phyloP scores from a whole-genome alignment of 352 stramenopile genomes.

The Phytophthora lateralis region DNA sequence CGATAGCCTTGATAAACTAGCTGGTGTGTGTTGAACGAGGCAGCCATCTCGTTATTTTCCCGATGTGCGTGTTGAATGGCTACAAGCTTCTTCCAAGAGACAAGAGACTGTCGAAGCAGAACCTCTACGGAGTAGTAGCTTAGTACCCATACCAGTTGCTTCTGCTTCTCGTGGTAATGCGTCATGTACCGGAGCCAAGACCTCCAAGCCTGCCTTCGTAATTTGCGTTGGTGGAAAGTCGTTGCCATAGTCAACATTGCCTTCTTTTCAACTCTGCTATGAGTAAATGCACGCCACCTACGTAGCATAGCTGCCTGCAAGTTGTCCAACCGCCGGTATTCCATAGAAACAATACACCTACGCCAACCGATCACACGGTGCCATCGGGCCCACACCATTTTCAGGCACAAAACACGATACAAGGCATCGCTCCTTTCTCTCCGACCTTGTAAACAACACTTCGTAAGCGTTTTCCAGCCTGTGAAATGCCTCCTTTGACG shows the following conservation, averaged over 20 bases:
- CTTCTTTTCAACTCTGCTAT: slow-evolving; percentile 11
- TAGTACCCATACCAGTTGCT: slow-evolving; percentile 31
- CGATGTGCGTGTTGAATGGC: not conserved
- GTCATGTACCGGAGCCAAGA: slow-evolving; percentile 28
- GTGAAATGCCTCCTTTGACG: slow-evolving; percentile 14
- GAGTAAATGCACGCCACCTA: slow-evolving; percentile 14
- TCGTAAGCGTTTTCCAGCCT: slow-evolving; percentile 20
- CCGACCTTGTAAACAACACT: slow-evolving; percentile 3
- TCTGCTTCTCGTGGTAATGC: slow-evolving; percentile 27
- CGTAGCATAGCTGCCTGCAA: slow-evolving; percentile 1
- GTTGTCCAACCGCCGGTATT: slow-evolving; percentile 7
- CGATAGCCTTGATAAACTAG: slow-evolving; percentile 8
- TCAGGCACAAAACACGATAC: slow-evolving; percentile 18
- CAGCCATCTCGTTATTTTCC: slow-evolving; percentile 13
- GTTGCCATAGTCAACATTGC: not conserved
- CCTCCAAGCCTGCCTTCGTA: slow-evolving; percentile 19
- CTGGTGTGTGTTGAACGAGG: slow-evolving; percentile 16
- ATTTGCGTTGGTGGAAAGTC: slow-evolving; percentile 5
- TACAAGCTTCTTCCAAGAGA: slow-evolving; percentile 26
- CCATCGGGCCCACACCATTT: slow-evolving; percentile 36
- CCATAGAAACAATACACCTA: slow-evolving; percentile 9
- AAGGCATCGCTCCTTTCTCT: slow-evolving; percentile 27
- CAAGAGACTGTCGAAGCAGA: slow-evolving; percentile 29
- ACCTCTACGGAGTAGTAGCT: slow-evolving; percentile 38
- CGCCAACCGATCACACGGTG: slow-evolving; percentile 18